Conservation (phyloP, 2,329 filamentous ascomycete genomes). For the Hymenoscyphus repandus region DNA sequence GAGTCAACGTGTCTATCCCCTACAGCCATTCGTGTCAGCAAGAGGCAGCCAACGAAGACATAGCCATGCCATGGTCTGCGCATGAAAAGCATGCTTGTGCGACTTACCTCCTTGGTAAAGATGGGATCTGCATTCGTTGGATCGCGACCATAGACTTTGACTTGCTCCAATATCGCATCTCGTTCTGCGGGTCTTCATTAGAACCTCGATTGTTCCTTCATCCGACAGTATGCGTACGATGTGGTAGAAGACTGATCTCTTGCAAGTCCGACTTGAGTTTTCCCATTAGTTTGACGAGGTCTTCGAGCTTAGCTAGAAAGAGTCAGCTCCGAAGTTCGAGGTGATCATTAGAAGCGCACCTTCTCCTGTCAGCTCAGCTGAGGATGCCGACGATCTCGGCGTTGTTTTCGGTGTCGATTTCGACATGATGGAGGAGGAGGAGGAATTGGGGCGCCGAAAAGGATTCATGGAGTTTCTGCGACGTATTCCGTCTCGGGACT, state of each 20-base stretch:
- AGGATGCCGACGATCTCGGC: slow-evolving; percentile 16
- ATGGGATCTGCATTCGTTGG: slow-evolving; percentile 71
- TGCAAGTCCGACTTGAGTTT: slow-evolving; percentile 58
- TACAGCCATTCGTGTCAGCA: slow-evolving; percentile 33
- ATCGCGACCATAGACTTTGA: slow-evolving; percentile 76
- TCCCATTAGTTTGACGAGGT: slow-evolving; percentile 60
- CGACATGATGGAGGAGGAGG: slow-evolving; percentile 1
- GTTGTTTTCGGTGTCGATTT: slow-evolving; percentile 5
- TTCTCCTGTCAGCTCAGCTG: slow-evolving; percentile 20
- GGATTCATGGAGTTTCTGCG: neutral
- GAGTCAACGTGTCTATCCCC: slow-evolving; percentile 69
- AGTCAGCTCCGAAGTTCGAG: slow-evolving; percentile 9
- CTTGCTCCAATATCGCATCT: slow-evolving; percentile 54
- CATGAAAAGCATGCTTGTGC: neutral
- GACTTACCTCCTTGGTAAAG: slow-evolving; percentile 67
- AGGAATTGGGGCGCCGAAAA: neutral
- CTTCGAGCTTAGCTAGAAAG: slow-evolving; percentile 56
- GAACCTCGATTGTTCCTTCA: too few relatives aligned
- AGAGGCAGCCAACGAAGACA: neutral
- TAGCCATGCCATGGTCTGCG: neutral
- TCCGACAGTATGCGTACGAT: slow-evolving; percentile 44
- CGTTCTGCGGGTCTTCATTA: slow-evolving; percentile 46
- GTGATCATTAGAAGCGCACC: slow-evolving; percentile 12
- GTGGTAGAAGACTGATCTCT: slow-evolving; percentile 50
- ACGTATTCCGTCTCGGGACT: too few relatives aligned